phyloP scores from a whole-genome alignment of 768 basidiomycete genomes.

The Xerocomellus amylosporus region DNA sequence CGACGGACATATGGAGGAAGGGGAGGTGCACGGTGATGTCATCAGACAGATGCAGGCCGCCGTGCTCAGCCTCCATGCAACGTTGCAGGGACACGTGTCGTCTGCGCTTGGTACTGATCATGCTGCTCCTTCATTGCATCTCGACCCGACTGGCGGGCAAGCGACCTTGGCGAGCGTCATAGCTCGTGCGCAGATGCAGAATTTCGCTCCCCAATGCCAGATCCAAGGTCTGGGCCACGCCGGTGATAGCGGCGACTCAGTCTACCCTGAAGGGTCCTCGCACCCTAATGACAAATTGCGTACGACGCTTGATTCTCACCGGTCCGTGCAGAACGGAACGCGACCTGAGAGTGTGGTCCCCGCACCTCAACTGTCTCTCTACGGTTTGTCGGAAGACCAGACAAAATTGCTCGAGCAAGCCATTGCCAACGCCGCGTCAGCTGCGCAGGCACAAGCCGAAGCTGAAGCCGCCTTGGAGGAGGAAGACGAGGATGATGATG shows the following conservation, averaged over 20 bases:
- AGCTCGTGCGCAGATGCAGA: constrained; percentile 63
- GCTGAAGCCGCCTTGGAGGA: constrained; percentile 76
- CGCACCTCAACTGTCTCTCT: constrained; percentile 54
- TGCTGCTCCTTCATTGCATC: constrained; percentile 28
- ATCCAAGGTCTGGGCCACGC: constrained; percentile 7
- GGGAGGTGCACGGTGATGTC: constrained; percentile 51
- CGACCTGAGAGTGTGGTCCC: constrained; percentile 7
- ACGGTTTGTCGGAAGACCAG: constrained; percentile 74
- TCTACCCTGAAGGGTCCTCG: constrained; percentile 13
- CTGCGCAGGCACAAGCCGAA: constrained; percentile 75
- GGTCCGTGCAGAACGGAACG: constrained; percentile 6
- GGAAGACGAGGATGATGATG: constrained; percentile 54
- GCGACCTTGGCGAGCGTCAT: constrained; percentile 71
- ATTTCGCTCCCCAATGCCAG: constrained; percentile 24
- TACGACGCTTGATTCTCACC: constrained; percentile 5
- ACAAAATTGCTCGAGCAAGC: constrained; percentile 66
- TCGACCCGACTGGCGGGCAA: constrained; percentile 54
- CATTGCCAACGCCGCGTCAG: constrained; percentile 69
- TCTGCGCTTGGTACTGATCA: constrained; percentile 47
- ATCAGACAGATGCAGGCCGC: constrained; percentile 50
- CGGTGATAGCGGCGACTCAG: not conserved
- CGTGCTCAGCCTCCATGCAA: constrained; percentile 52
- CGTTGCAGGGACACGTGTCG: constrained; percentile 58
- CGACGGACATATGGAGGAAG: constrained; percentile 50
- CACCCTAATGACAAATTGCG: constrained; percentile 2